These are phyloP conservation scores for Aspergillus sp. DNA, from an alignment of 2,329 filamentous ascomycete genomes.

Conservation along the genomic window DNA sequence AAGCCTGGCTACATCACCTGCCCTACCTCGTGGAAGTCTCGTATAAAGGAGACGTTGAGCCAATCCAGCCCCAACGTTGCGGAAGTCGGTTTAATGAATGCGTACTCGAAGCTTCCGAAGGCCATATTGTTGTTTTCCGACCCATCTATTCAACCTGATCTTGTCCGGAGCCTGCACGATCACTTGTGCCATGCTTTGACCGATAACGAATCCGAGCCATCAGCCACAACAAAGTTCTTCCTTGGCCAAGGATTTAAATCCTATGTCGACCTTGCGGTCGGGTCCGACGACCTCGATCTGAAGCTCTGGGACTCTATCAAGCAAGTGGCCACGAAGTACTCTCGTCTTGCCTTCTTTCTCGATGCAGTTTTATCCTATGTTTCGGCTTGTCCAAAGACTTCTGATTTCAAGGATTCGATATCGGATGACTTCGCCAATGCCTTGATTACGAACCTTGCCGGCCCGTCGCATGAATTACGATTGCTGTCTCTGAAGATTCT, in stretches of 20 bases:
- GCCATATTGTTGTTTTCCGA: conserved; percentile 52
- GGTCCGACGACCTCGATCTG: conserved; percentile 52
- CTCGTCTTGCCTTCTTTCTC: conserved; percentile 59
- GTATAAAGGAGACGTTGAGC: conserved; percentile 64
- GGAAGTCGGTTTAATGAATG: conserved; percentile 62
- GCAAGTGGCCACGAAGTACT: conserved; percentile 60
- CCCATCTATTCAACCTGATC: conserved; percentile 59
- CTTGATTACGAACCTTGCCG: conserved; percentile 66
- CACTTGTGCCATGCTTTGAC: conserved; percentile 61
- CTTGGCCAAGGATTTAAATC: conserved; percentile 67
- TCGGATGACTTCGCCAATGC: conserved; percentile 57
- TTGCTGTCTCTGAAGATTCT: conserved; percentile 67
- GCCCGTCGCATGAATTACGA: conserved; percentile 67
- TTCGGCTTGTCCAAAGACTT: conserved; percentile 18
- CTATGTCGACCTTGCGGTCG: conserved; percentile 60
- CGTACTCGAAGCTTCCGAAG: conserved; percentile 58
- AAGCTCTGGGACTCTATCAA: conserved; percentile 60
- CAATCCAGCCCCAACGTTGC: conserved; percentile 38
- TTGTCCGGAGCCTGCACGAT: conserved; percentile 58
- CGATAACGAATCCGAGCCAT: conserved; percentile 52
- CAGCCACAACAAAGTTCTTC: conserved; percentile 64
- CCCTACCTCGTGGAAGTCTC: conserved; percentile 57
- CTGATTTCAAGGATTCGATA: conserved; percentile 45
- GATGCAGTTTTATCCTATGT: conserved; percentile 53
- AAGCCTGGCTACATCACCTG: conserved; percentile 35